Evolutionary conservation across 2,329 filamentous ascomycete genomes (phyloP).

Genomic region (Cryphonectria japonica): DNA sequence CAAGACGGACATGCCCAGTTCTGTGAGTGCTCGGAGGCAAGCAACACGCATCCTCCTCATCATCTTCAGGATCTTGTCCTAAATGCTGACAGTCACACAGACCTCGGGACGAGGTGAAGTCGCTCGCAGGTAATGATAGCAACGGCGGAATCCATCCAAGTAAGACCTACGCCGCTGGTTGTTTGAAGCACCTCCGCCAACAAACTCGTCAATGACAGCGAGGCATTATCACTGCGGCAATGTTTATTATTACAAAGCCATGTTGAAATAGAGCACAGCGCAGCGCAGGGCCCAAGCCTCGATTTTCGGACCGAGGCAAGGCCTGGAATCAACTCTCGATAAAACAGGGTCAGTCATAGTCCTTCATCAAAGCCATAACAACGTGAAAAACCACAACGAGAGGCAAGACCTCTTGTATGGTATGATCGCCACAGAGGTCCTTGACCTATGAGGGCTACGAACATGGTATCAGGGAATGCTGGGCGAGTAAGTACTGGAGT

Average conservation of each 20-base stretch:
- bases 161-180: neutral
- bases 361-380: neutral
- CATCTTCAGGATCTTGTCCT: neutral
- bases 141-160: neutral
- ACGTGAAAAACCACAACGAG: neutral
- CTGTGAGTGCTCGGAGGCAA: conserved; percentile 11
- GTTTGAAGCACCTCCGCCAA: neutral
- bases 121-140: neutral
- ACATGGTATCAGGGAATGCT: too few species aligned
- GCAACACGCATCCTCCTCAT: conserved; percentile 6
- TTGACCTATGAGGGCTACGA: neutral
- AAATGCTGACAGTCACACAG: neutral
- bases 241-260: neutral
- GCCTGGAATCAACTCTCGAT: neutral
- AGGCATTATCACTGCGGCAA: neutral
- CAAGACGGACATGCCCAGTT: neutral
- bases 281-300: neutral
- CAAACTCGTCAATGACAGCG: neutral
- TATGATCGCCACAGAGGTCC: neutral
- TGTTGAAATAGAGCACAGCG: neutral
- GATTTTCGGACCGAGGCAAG: too few species aligned
- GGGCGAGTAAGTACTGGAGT: neutral
- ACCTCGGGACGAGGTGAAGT: neutral
- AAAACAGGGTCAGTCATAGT: neutral
- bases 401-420: neutral